Base-by-base conservation (phyloP, 2,329 filamentous ascomycete genomes). In the Trichoderma asperellum region DNA sequence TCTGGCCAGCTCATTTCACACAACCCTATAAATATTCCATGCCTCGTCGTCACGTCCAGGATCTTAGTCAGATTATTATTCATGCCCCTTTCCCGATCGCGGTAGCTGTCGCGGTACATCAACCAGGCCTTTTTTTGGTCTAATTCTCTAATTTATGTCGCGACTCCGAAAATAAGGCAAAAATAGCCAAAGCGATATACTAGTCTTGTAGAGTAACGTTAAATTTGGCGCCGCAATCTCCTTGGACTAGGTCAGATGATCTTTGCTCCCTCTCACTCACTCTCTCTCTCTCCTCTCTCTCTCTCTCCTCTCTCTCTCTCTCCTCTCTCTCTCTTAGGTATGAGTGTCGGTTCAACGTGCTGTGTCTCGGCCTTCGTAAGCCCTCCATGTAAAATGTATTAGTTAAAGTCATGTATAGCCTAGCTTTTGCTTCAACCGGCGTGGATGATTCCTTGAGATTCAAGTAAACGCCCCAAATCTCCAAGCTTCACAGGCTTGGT, bases 401-500 rank as follows among this genome's bases (percentile, higher is more conserved):
- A 32, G 35, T 47, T 24, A 24, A 27, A 57, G 24, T 18, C 24
- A 5, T 11, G 12, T 43, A 43, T 24, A 24, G 1, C n/a, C 7
- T 24, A 11, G n/a, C 5, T n/a, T 24, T n/a, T 57, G 62, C 62
- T n/a, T 57, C 49, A 65, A 11, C 53, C 62, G 11, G 52, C 21
- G n/a, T 40, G 32, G 12, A 69, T 37, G 16, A 69, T 69, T 16
- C 47, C 65, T 29, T 58, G 59, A 18, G 65, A 62, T 52, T 70
- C 69, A 10, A 68, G 52, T 37, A 63, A 10, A 16, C 10, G n/a
- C n/a, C 68, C 72, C 4, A 83, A 68, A 32, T 81, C 77, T 10
- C 79, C 78, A 18, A 83, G 69, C n/a, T 78, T 75, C 2, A 86
- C 83, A 0, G 85, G 85, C 71, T 86, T 86, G 55, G 84, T 85